phyloP scores from a whole-genome alignment of 192 early-diverging fungal species.

The Borealophlyctis nickersoniae region DNA sequence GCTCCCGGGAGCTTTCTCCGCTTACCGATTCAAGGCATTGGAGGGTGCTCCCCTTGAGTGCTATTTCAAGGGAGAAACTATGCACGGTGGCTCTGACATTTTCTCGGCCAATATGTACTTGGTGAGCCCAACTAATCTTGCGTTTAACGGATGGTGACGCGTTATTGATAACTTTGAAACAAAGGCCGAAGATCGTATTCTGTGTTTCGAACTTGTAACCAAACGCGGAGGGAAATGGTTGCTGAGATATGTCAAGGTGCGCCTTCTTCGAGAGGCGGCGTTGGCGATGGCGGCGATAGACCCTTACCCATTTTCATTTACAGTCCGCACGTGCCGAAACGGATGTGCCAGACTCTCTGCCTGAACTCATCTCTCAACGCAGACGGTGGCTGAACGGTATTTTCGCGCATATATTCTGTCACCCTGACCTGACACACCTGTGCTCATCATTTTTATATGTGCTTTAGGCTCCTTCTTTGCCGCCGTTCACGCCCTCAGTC shows the following conservation, averaged over 20 bases:
- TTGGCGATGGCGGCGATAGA: constrained; percentile 52
- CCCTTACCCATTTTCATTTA: neutral
- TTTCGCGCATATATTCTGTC: too few relatives aligned
- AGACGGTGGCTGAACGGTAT: constrained; percentile 80
- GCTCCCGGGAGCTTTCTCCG: constrained; percentile 78
- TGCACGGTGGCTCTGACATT: constrained; percentile 61
- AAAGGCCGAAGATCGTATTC: constrained; percentile 74
- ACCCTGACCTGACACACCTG: too few relatives aligned
- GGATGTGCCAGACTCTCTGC: constrained; percentile 68
- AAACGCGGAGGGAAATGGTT: constrained; percentile 58
- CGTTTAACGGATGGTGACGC: neutral
- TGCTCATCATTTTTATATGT: too few relatives aligned
- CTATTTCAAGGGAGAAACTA: constrained; percentile 70
- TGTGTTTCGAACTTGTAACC: constrained; percentile 80
- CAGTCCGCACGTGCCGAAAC: constrained; percentile 62
- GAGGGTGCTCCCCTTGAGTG: constrained; percentile 59
- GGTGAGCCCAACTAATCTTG: too few relatives aligned
- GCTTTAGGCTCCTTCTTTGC: constrained; percentile 82
- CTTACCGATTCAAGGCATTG: constrained; percentile 66
- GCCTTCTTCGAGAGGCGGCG: constrained; percentile 55
- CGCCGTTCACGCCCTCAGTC: constrained; percentile 58
- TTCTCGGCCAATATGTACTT: constrained; percentile 57
- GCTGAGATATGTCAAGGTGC: constrained; percentile 60
- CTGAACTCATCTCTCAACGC: constrained; percentile 77
- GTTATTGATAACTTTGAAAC: constrained; percentile 32